phyloP scores from a whole-genome alignment of 1,139 yeast species.

The Scheffersomyces lignicola region DNA sequence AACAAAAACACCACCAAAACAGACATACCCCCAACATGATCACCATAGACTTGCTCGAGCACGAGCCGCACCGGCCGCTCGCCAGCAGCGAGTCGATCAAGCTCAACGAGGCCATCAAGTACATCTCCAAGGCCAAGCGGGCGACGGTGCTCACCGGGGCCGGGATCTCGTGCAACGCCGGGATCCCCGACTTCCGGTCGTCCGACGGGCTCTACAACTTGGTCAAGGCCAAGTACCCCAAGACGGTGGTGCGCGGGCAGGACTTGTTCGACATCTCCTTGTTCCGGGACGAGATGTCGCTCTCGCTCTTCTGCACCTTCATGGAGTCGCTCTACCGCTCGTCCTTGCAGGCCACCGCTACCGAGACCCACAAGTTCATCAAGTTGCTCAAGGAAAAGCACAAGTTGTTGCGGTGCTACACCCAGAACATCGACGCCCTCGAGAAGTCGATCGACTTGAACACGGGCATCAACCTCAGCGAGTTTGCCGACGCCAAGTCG shows the following conservation, averaged over 20 bases:
- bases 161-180: slow-evolving; percentile 94
- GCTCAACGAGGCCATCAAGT: slow-evolving; percentile 39
- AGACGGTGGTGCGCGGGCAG: slow-evolving; percentile 70
- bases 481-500: slow-evolving; percentile 25
- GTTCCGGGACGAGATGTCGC: slow-evolving; percentile 65
- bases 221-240: slow-evolving; percentile 65
- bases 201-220: slow-evolving; percentile 77
- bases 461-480: slow-evolving; percentile 36
- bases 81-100: slow-evolving; percentile 19
- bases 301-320: slow-evolving; percentile 72
- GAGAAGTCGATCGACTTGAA: slow-evolving; percentile 43
- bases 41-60: slow-evolving; percentile 28
- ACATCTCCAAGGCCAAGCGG: slow-evolving; percentile 49
- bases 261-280: slow-evolving; percentile 86
- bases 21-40: slow-evolving; percentile 22
- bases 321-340: slow-evolving; percentile 71
- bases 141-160: slow-evolving; percentile 82
- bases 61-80: slow-evolving; percentile 10
- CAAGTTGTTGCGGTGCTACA: slow-evolving; percentile 78
- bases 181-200: slow-evolving; percentile 92
- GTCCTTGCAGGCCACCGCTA: slow-evolving; percentile 69
- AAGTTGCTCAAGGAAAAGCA: slow-evolving; percentile 61
- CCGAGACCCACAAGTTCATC: slow-evolving; percentile 81
- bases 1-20: background rate
- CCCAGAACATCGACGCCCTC: slow-evolving; percentile 68